A percentile compares a stretch with the other conserved stretches of the same genome.
phyloP scores from a whole-genome alignment of 2,329 filamentous ascomycete species.

The Ceratocystiopsis brevicomis region DNA sequence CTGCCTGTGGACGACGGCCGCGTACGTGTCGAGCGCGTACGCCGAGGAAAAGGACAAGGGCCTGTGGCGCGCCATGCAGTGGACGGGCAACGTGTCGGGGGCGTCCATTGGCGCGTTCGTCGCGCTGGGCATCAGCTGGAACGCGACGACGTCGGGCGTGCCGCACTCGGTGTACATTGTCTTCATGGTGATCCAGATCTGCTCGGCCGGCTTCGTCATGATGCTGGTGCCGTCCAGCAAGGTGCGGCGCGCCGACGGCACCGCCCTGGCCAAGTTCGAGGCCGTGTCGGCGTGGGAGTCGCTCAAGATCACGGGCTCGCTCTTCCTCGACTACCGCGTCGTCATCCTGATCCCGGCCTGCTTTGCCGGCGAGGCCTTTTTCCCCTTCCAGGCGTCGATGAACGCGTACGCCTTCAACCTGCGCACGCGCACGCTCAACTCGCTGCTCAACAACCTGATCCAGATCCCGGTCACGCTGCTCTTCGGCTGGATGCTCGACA shows the following conservation, averaged over 20 bases:
- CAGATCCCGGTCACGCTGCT: conserved; percentile 12
- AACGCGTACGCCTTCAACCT: conserved; percentile 9
- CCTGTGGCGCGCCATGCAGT: conserved; percentile 14
- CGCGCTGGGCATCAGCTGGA: background rate
- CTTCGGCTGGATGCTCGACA: conserved; percentile 1
- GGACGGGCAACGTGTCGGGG: conserved; percentile 13
- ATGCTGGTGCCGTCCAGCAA: conserved; percentile 11
- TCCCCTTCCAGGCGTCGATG: conserved; percentile 17
- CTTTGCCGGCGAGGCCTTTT: conserved; percentile 14
- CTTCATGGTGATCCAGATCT: conserved; percentile 12
- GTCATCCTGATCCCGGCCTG: conserved; percentile 13
- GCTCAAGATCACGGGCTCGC: conserved; percentile 14
- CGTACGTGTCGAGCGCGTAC: conserved; percentile 16
- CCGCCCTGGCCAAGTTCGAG: conserved; percentile 12
- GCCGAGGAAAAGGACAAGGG: conserved; percentile 17
- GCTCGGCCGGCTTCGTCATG: conserved; percentile 3
- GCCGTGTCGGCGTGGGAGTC: conserved; percentile 12
- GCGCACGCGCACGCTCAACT: conserved; percentile 10
- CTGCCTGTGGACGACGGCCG: conserved; percentile 15
- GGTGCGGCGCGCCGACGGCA: conserved; percentile 13
- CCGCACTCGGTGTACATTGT: conserved; percentile 12
- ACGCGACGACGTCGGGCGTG: conserved; percentile 4
- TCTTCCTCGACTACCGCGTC: conserved; percentile 10
- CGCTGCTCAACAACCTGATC: conserved; percentile 15
- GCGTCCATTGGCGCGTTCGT: conserved; percentile 14